Percentiles rank a stretch among this genome's conserved stretches.
phyloP scores from a whole-genome alignment of 306 rosid species.

The Citrullus amarus region DNA sequence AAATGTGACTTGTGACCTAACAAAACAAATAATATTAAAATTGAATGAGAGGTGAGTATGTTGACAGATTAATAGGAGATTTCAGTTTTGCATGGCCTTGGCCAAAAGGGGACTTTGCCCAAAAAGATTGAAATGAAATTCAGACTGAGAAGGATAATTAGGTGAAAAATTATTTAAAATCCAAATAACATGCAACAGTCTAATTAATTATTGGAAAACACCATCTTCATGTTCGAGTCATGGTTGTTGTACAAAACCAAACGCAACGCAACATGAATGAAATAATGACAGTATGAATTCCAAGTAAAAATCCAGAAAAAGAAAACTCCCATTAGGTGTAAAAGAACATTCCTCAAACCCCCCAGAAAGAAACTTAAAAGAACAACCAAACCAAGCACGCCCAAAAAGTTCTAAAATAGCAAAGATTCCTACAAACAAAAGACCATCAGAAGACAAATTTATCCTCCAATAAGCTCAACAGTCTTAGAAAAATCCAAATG shows the following conservation, averaged over 20 bases:
- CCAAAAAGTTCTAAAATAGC: background rate
- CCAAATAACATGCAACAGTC: no score
- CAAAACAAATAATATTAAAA: background rate
- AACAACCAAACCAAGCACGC: background rate
- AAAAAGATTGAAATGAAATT: background rate
- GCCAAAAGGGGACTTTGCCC: background rate
- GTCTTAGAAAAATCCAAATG: background rate
- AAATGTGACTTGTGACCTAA: slow-evolving; percentile 32
- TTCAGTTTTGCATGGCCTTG: background rate
- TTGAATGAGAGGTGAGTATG: background rate
- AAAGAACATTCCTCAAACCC: background rate
- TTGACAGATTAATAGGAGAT: background rate
- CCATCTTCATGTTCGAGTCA: background rate
- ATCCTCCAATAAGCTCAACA: background rate
- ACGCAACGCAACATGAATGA: background rate
- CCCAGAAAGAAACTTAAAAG: background rate
- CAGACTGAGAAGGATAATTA: background rate
- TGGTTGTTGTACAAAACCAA: background rate
- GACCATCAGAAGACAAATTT: background rate
- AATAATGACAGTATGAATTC: background rate
- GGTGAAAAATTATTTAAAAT: background rate
- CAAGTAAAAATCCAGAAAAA: background rate
- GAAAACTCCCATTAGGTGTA: background rate
- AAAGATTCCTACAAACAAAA: background rate
- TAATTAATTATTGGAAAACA: no score